Evolutionary conservation across 2,329 filamentous ascomycete genomes (phyloP).

Genomic region (Blumeria graminis): DNA sequence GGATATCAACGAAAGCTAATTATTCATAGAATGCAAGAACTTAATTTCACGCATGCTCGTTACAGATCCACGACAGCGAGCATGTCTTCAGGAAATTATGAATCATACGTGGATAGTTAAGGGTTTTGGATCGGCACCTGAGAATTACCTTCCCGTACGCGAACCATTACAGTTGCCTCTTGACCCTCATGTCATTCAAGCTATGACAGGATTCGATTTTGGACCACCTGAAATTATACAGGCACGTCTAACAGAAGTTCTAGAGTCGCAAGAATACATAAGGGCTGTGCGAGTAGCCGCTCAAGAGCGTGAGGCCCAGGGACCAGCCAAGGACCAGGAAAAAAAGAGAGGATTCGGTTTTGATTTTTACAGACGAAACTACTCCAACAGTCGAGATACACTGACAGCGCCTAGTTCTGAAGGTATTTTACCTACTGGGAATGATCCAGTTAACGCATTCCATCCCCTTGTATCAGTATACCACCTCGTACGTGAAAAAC

Average conservation of each 20-base stretch:
- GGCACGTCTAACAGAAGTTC: conserved; percentile 55
- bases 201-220: conserved; percentile 97
- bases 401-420: conserved; percentile 66
- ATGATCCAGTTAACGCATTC: conserved; percentile 79
- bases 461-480: conserved; percentile 85
- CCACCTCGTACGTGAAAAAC: conserved; percentile 86
- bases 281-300: conserved; percentile 49
- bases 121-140: conserved; percentile 63
- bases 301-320: conserved; percentile 37
- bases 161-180: conserved; percentile 71
- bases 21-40: conserved; percentile 56
- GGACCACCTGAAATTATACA: conserved; percentile 66
- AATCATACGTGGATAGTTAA: conserved; percentile 90
- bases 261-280: conserved; percentile 88
- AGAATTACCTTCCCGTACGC: conserved; percentile 65
- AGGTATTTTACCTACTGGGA: conserved; percentile 47
- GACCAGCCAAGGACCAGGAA: conserved; percentile 34
- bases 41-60: conserved; percentile 89
- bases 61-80: conserved; percentile 70
- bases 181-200: conserved; percentile 60
- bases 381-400: conserved; percentile 69
- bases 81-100: conserved; percentile 78
- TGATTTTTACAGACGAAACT: conserved; percentile 94
- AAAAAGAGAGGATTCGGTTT: conserved; percentile 73
- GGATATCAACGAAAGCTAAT: conserved; percentile 4